These are phyloP conservation scores for Erythrobasidium hasegawianum DNA, from an alignment of 1,284 basidiomycete genomes.

Conservation along the genomic window DNA sequence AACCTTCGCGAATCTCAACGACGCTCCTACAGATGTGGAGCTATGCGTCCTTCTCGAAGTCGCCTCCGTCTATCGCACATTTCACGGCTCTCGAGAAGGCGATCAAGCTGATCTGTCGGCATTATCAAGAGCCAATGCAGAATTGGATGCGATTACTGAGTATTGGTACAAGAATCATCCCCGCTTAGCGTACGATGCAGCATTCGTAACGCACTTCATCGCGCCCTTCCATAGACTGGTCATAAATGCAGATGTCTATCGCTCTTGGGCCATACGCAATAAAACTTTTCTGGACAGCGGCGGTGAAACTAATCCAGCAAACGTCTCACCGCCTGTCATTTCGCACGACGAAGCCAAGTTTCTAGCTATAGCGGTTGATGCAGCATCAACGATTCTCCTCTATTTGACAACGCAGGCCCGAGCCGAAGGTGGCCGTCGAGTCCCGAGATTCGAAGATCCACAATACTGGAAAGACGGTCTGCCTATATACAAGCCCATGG, in stretches of 20 bases:
- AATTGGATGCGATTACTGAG: constrained; percentile 23
- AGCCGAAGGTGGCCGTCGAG: constrained; percentile 20
- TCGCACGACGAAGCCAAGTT: constrained; percentile 28
- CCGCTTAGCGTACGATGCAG: constrained; percentile 25
- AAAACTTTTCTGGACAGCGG: neutral
- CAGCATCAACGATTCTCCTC: constrained; percentile 21
- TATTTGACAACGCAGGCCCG: constrained; percentile 16
- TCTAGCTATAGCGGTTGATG: constrained; percentile 23
- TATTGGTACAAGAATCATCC: constrained; percentile 30
- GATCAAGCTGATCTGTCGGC: constrained; percentile 19
- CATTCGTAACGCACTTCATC: constrained; percentile 33
- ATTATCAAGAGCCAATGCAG: constrained; percentile 17
- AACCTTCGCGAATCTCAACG: constrained; percentile 21
- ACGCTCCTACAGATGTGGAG: constrained; percentile 31
- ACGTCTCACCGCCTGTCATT: constrained; percentile 2
- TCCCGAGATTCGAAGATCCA: constrained; percentile 23
- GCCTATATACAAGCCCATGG: constrained; percentile 26
- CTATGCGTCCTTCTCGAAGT: constrained; percentile 26
- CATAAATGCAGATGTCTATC: constrained; percentile 32
- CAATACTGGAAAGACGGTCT: constrained; percentile 32
- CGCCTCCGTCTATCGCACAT: constrained; percentile 25
- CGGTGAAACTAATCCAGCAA: neutral
- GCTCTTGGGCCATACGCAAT: constrained; percentile 32
- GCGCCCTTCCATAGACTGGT: constrained; percentile 31
- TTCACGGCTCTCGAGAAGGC: constrained; percentile 31